These are phyloP conservation scores for Tetramitus jugosus DNA, from an alignment of 208 protist species.

Conservation along the genomic window DNA sequence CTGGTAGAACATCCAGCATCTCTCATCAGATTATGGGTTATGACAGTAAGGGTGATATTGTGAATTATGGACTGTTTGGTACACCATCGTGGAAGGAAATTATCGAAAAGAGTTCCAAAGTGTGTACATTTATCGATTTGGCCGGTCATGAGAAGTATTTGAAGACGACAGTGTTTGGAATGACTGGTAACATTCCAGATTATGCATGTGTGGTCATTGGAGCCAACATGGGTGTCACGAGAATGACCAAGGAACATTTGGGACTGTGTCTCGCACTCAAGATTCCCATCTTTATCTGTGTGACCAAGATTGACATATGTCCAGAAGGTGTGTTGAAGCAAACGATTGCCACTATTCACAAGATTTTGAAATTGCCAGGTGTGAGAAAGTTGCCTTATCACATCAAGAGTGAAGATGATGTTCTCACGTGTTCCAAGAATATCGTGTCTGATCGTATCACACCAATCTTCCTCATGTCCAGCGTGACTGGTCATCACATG, in stretches of 20 bases:
- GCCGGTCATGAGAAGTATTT: constrained; percentile 94
- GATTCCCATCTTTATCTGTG: constrained; percentile 85
- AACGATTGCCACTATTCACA: constrained; percentile 69
- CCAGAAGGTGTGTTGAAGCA: constrained; percentile 75
- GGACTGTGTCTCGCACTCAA: constrained; percentile 88
- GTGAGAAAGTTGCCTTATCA: constrained; percentile 82
- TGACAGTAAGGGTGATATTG: constrained; percentile 70
- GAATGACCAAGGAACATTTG: constrained; percentile 92
- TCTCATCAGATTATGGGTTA: constrained; percentile 90
- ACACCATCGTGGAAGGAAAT: constrained; percentile 60
- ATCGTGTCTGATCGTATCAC: constrained; percentile 66
- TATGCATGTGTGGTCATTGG: constrained; percentile 84
- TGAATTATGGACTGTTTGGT: constrained; percentile 57
- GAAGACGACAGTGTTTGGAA: constrained; percentile 92
- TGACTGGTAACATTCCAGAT: constrained; percentile 88
- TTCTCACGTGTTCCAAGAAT: constrained; percentile 80
- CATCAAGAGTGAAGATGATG: constrained; percentile 69
- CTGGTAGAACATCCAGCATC: constrained; percentile 85
- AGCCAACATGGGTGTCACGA: constrained; percentile 51
- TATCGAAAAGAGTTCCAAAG: constrained; percentile 64
- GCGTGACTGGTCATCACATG: constrained; percentile 83
- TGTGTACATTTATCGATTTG: constrained; percentile 91
- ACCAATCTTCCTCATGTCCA: constrained; percentile 81
- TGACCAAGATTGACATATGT: constrained; percentile 91
- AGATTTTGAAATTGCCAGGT: constrained; percentile 81